Conservation (phyloP, 2,329 filamentous ascomycete species). For the Lanzia echinophila region DNA sequence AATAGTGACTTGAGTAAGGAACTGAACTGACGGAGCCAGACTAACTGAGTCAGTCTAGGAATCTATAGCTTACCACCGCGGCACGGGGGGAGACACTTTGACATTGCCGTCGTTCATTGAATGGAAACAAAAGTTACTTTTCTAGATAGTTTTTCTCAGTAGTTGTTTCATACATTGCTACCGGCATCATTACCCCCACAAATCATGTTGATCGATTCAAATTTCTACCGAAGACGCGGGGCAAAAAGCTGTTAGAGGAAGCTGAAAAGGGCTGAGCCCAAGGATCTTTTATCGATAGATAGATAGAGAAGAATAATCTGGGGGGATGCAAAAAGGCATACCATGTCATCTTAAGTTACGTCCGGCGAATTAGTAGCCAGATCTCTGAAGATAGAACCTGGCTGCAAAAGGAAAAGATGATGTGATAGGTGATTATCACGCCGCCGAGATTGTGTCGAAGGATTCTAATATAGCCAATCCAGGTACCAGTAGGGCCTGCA, state of each 20-base stretch:
- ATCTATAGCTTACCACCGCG: not conserved
- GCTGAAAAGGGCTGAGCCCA: slow-evolving; percentile 3
- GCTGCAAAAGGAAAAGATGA: not conserved
- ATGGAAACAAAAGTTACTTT: not conserved
- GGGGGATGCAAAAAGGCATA: slow-evolving; percentile 1
- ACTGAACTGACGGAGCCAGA: not conserved
- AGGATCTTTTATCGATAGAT: slow-evolving; percentile 9
- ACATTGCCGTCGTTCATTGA: not conserved
- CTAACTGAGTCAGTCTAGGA: not conserved
- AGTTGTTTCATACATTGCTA: slow-evolving; percentile 5
- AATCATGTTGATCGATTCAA: slow-evolving; percentile 3
- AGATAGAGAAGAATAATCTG: not conserved
- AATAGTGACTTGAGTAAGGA: slow-evolving; percentile 1
- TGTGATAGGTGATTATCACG: slow-evolving; percentile 3
- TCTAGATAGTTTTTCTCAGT: not conserved
- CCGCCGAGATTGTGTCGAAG: slow-evolving; percentile 1
- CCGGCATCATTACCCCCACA: slow-evolving; percentile 7
- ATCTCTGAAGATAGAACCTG: not conserved
- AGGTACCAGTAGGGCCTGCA: slow-evolving; percentile 1
- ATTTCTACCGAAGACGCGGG: slow-evolving; percentile 7
- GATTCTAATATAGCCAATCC: slow-evolving; percentile 7
- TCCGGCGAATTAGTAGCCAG: slow-evolving; percentile 1
- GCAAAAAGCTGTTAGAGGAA: slow-evolving; percentile 8
- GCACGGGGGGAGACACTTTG: slow-evolving; percentile 3
- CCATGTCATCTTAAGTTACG: slow-evolving; percentile 4